These are phyloP conservation scores for Apiotrichum veenhuisii DNA, from an alignment of 1,284 basidiomycete species.

Conservation along the genomic window DNA sequence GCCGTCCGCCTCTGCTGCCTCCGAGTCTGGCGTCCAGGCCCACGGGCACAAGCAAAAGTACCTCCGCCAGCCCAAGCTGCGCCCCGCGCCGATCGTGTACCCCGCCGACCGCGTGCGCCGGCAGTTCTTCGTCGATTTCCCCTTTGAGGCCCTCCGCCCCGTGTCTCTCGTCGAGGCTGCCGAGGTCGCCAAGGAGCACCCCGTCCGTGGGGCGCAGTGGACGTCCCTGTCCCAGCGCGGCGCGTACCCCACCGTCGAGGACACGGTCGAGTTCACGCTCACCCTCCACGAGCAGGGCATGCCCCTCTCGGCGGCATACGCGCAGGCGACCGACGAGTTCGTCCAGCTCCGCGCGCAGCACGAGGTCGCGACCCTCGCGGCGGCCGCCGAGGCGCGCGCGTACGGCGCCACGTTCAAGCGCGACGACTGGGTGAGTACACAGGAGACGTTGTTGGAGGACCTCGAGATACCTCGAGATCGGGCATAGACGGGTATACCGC, in stretches of 20 bases:
- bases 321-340: conserved; percentile 75
- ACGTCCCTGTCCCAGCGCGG: conserved; percentile 71
- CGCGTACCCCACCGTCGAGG: conserved; percentile 78
- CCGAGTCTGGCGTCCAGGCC: background rate
- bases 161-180: conserved; percentile 67
- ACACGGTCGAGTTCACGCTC: conserved; percentile 74
- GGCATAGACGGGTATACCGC: too few relatives aligned
- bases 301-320: conserved; percentile 77
- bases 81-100: conserved; percentile 68
- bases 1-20: background rate
- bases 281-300: conserved; percentile 65
- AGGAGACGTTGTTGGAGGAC: too few relatives aligned
- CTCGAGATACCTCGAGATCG: too few relatives aligned
- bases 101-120: conserved; percentile 78
- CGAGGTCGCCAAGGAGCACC: conserved; percentile 53
- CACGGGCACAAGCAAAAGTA: conserved; percentile 32
- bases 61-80: conserved; percentile 55
- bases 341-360: conserved; percentile 78
- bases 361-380: conserved; percentile 70
- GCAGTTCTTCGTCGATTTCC: conserved; percentile 93
- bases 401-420: conserved; percentile 59
- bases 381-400: conserved; percentile 72
- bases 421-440: conserved; percentile 41
- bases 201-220: conserved; percentile 65
- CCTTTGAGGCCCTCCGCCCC: conserved; percentile 88